A percentile compares a stretch with the other conserved stretches of the same genome.
phyloP scores from a whole-genome alignment of 75 land plant genomes.

The Ceratopteris richardii region DNA sequence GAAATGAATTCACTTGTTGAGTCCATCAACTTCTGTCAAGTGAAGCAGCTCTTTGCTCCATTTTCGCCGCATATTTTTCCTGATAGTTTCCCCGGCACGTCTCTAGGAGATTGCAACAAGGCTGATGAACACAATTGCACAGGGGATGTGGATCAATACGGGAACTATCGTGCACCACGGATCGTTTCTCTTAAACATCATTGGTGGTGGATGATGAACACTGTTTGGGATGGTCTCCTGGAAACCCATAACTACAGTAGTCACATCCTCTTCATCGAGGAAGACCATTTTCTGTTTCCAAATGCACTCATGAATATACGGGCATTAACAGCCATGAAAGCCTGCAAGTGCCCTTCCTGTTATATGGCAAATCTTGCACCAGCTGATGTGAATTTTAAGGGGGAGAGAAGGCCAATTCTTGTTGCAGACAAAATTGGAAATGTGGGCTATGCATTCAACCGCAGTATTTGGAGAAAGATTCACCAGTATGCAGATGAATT shows the following conservation, averaged over 20 bases:
- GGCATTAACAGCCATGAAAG: slow-evolving; percentile 43
- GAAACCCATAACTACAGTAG: slow-evolving; percentile 51
- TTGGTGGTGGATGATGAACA: slow-evolving; percentile 99
- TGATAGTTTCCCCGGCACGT: slow-evolving; percentile 72
- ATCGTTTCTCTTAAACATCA: slow-evolving; percentile 98
- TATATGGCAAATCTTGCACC: slow-evolving; percentile 87
- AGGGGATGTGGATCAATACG: slow-evolving; percentile 91
- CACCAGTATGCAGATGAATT: slow-evolving; percentile 64
- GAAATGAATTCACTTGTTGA: slow-evolving; percentile 84
- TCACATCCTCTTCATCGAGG: slow-evolving; percentile 90
- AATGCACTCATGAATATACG: slow-evolving; percentile 89
- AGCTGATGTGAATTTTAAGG: slow-evolving; percentile 67
- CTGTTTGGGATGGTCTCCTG: slow-evolving; percentile 91
- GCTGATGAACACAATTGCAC: slow-evolving; percentile 55
- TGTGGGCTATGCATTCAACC: slow-evolving; percentile 89
- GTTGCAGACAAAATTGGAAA: slow-evolving; percentile 91
- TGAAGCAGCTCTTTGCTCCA: slow-evolving; percentile 92
- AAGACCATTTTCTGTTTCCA: slow-evolving; percentile 86
- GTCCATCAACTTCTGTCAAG: slow-evolving; percentile 78
- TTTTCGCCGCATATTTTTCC: slow-evolving; percentile 83
- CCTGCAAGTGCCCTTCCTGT: slow-evolving; percentile 68
- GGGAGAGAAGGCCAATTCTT: slow-evolving; percentile 47
- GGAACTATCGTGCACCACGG: slow-evolving; percentile 73
- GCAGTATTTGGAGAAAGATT: slow-evolving; percentile 83
- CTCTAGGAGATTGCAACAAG: slow-evolving; percentile 58